Conservation (phyloP, 2,329 filamentous ascomycete species). For the Fusarium ambrosium region DNA sequence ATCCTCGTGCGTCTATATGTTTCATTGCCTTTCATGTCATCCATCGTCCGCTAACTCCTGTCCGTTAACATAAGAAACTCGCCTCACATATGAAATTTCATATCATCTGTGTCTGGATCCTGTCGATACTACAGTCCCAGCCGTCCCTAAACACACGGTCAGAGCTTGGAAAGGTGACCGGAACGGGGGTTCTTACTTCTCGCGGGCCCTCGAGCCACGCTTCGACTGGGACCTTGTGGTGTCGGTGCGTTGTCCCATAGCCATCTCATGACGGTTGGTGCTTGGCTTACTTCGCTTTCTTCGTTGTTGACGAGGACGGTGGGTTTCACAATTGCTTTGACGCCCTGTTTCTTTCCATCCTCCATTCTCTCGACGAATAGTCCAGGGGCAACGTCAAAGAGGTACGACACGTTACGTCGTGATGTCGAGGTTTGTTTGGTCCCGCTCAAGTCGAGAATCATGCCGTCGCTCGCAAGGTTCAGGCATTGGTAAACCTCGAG, state of each 20-base stretch:
- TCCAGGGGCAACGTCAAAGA: constrained; percentile 55
- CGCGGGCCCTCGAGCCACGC: constrained; percentile 36
- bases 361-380: constrained; percentile 55
- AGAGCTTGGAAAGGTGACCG: constrained; percentile 44
- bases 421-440: constrained; percentile 47
- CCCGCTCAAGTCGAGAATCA: constrained; percentile 47
- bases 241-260: constrained; percentile 49
- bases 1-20: constrained; percentile 26
- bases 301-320: constrained; percentile 51
- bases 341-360: constrained; percentile 49
- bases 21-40: not conserved
- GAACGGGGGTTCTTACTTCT: constrained; percentile 48
- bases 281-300: constrained; percentile 46
- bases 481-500: constrained; percentile 55
- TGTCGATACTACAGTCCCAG: constrained; percentile 32
- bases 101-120: constrained; percentile 37
- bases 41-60: constrained; percentile 20
- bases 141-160: constrained; percentile 45
- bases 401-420: constrained; percentile 50
- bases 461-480: constrained; percentile 51
- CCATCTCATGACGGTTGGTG: constrained; percentile 52
- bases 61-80: not conserved
- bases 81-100: not conserved
- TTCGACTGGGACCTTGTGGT: constrained; percentile 33
- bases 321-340: constrained; percentile 52